Evolutionary conservation across 805 yeast genomes (phyloP).

Genomic region (Millerozyma miso): DNA sequence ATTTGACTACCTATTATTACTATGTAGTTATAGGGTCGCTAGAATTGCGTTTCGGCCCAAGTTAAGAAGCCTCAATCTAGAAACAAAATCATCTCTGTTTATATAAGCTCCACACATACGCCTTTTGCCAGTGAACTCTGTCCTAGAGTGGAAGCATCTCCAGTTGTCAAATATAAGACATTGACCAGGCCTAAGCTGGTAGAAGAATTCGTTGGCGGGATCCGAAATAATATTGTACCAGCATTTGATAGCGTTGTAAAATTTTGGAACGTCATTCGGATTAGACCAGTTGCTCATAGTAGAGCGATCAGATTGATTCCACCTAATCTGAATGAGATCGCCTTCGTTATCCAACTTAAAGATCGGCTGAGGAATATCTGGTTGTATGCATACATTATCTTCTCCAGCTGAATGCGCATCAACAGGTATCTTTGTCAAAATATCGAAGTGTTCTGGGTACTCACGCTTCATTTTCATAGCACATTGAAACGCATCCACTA

Average conservation of each 20-base stretch:
- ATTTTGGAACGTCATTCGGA: constrained; percentile 45
- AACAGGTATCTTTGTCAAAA: constrained; percentile 46
- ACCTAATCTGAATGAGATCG: constrained; percentile 56
- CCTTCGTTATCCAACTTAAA: constrained; percentile 51
- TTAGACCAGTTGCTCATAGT: constrained; percentile 49
- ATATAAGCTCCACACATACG: constrained; percentile 72
- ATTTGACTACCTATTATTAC: neutral
- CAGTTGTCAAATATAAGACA: constrained; percentile 68
- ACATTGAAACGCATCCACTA: constrained; percentile 63
- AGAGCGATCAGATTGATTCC: constrained; percentile 71
- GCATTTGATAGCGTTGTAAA: constrained; percentile 53
- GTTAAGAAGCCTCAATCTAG: constrained; percentile 39
- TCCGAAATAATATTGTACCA: constrained; percentile 54
- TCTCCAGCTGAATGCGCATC: constrained; percentile 80
- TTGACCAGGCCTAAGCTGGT: constrained; percentile 61
- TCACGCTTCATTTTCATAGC: constrained; percentile 45
- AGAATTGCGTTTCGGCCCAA: constrained; percentile 47
- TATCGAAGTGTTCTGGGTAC: constrained; percentile 48
- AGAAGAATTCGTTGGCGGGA: constrained; percentile 46
- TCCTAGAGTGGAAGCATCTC: constrained; percentile 67
- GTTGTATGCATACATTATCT: constrained; percentile 55
- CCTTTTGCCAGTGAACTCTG: constrained; percentile 62
- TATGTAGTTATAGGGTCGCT: constrained; percentile 17
- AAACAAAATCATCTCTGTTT: constrained; percentile 61
- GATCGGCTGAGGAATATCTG: constrained; percentile 52